phyloP scores from a whole-genome alignment of 306 rosid species.

The Inga oerstediana region DNA sequence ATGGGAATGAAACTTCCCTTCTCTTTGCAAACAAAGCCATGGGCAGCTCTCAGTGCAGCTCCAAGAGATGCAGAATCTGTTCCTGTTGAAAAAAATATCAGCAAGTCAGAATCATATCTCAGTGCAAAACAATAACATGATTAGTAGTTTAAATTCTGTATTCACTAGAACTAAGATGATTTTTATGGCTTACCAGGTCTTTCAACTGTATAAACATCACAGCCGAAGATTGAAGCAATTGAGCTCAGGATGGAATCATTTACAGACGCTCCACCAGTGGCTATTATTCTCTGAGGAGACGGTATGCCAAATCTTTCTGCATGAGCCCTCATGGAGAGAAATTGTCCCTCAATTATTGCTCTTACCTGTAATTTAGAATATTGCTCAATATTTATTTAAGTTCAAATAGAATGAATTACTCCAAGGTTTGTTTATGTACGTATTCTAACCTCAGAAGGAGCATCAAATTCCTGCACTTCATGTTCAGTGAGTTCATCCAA shows the following conservation, averaged over 20 bases:
- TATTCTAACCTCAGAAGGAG: slow-evolving; percentile 83
- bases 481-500: slow-evolving; percentile 52
- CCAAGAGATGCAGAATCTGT: slow-evolving; percentile 97
- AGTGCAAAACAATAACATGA: neutral
- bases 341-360: slow-evolving; percentile 84
- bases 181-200: slow-evolving; percentile 67
- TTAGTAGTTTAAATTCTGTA: neutral
- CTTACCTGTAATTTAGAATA: slow-evolving; percentile 61
- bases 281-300: slow-evolving; percentile 89
- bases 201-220: slow-evolving; percentile 87
- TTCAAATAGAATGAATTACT: slow-evolving; percentile 12
- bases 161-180: neutral
- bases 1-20: slow-evolving; percentile 74
- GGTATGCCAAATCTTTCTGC: slow-evolving; percentile 98
- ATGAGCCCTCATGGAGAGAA: slow-evolving; percentile 91
- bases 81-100: slow-evolving; percentile 9
- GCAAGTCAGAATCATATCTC: neutral
- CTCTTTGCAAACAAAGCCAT: slow-evolving; percentile 81
- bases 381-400: neutral
- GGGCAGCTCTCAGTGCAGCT: slow-evolving; percentile 96
- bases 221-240: slow-evolving; percentile 85
- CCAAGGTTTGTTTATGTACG: slow-evolving; percentile 8
- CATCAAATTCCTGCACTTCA: slow-evolving; percentile 79
- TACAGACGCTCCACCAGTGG: slow-evolving; percentile 96
- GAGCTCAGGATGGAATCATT: slow-evolving; percentile 70